Percentiles rank a stretch among this genome's conserved stretches.
phyloP scores from a whole-genome alignment of 176 grass and related monocot species.

The Phoenix roebelenii region DNA sequence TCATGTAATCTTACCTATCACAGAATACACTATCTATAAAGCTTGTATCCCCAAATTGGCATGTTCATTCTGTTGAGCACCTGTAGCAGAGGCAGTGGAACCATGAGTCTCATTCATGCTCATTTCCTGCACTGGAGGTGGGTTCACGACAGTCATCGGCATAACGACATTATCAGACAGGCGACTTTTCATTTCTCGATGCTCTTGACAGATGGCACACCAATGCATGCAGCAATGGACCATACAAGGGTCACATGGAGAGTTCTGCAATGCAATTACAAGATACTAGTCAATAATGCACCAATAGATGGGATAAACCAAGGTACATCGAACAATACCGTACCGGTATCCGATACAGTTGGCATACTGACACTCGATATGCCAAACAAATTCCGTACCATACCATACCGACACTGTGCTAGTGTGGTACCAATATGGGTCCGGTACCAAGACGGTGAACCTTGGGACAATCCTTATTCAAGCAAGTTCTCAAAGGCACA shows the following conservation, averaged over 20 bases:
- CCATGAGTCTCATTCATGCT: slow-evolving; percentile 26
- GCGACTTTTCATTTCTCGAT: slow-evolving; percentile 71
- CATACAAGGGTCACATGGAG: slow-evolving; percentile 78
- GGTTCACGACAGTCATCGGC: slow-evolving; percentile 85
- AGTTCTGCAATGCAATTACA: slow-evolving; percentile 47
- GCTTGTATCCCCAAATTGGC: slow-evolving; percentile 8
- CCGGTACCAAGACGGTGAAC: no score
- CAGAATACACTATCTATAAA: neutral
- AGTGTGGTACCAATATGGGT: no score
- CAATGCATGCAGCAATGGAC: slow-evolving; percentile 93
- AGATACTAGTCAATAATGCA: slow-evolving; percentile 4
- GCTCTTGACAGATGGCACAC: slow-evolving; percentile 93
- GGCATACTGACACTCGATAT: no score
- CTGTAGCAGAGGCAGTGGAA: slow-evolving; percentile 14
- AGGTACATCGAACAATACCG: no score
- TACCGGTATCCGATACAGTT: no score
- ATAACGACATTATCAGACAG: slow-evolving; percentile 46
- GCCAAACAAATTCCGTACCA: no score
- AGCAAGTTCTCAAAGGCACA: no score
- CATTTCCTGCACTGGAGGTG: slow-evolving; percentile 76
- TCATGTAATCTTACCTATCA: no score
- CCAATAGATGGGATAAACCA: no score
- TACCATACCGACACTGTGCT: no score
- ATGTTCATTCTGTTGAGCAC: slow-evolving; percentile 14
- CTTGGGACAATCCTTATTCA: no score